Evolutionary conservation across 2,329 filamentous ascomycete species (phyloP).

Genomic region (Elsinoe batatas): DNA sequence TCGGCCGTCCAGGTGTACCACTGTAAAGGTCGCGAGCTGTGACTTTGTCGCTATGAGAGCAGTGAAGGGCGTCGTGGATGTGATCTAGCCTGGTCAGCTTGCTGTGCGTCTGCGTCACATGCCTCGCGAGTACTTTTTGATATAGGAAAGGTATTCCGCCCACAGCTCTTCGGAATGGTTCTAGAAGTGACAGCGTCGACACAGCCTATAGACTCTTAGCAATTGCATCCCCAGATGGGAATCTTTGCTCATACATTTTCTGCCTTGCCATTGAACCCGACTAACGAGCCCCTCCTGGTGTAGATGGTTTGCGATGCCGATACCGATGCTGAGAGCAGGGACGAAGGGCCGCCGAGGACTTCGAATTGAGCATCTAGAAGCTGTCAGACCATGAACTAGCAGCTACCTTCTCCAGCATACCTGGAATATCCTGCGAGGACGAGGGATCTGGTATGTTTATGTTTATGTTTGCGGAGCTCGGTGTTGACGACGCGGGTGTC

Average conservation of each 20-base stretch:
- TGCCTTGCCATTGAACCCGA: slow-evolving; percentile 79
- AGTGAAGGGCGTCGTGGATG: slow-evolving; percentile 77
- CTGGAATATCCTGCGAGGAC: slow-evolving; percentile 10
- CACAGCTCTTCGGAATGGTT: slow-evolving; percentile 67
- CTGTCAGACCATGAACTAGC: background rate
- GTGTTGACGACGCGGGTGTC: slow-evolving; percentile 32
- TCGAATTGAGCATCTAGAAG: slow-evolving; percentile 81
- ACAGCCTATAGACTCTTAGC: slow-evolving; percentile 50
- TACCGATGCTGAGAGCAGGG: slow-evolving; percentile 83
- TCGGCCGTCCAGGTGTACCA: slow-evolving; percentile 83
- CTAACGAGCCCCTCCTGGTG: slow-evolving; percentile 81
- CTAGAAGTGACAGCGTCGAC: slow-evolving; percentile 79
- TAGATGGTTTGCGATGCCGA: slow-evolving; percentile 91
- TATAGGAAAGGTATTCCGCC: slow-evolving; percentile 92
- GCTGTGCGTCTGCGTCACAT: background rate
- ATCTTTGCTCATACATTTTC: slow-evolving; percentile 56
- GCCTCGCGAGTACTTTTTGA: slow-evolving; percentile 46
- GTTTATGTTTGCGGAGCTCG: slow-evolving; percentile 17
- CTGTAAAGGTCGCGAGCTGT: slow-evolving; percentile 72
- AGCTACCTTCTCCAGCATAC: slow-evolving; percentile 3
- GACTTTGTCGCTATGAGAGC: slow-evolving; percentile 83
- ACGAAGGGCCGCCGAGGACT: slow-evolving; percentile 83
- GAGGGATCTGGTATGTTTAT: slow-evolving; percentile 16
- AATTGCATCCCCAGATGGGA: background rate
- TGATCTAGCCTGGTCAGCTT: slow-evolving; percentile 46